phyloP scores from a whole-genome alignment of 768 basidiomycete genomes.

The Lentinula guzmanii region DNA sequence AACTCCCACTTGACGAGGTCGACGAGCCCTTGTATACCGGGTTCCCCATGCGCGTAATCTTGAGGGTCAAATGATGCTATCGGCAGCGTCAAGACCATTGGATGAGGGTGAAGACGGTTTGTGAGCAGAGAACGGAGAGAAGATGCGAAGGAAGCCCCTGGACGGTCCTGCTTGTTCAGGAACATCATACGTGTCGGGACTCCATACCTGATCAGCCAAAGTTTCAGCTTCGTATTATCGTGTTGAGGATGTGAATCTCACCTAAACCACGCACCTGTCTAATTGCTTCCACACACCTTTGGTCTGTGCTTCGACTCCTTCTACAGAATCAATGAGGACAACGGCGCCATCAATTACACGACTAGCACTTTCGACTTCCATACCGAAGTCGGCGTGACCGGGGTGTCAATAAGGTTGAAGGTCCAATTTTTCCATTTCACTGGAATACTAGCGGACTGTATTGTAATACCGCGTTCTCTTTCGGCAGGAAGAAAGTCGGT shows the following conservation, averaged over 20 bases:
- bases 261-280: conserved; percentile 56
- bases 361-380: conserved; percentile 93
- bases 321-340: conserved; percentile 83
- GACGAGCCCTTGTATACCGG: conserved; percentile 79
- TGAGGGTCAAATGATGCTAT: conserved; percentile 67
- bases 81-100: conserved; percentile 64
- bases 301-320: conserved; percentile 89
- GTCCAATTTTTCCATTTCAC: conserved; percentile 81
- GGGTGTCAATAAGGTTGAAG: conserved; percentile 86
- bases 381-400: conserved; percentile 93
- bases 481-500: conserved; percentile 90
- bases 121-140: conserved; percentile 68
- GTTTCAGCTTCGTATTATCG: not conserved
- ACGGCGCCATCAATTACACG: conserved; percentile 87
- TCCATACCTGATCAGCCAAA: conserved; percentile 49
- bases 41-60: conserved; percentile 68
- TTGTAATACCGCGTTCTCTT: conserved; percentile 86
- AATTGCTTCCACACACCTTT: conserved; percentile 85
- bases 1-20: conserved; percentile 82
- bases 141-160: conserved; percentile 73
- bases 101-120: conserved; percentile 73
- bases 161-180: conserved; percentile 83
- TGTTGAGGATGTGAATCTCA: conserved; percentile 16
- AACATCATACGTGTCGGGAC: conserved; percentile 76
- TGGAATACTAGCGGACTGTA: conserved; percentile 89